Conservation (phyloP, 75 land plant genomes). For the Chamaecyparis obtusa region DNA sequence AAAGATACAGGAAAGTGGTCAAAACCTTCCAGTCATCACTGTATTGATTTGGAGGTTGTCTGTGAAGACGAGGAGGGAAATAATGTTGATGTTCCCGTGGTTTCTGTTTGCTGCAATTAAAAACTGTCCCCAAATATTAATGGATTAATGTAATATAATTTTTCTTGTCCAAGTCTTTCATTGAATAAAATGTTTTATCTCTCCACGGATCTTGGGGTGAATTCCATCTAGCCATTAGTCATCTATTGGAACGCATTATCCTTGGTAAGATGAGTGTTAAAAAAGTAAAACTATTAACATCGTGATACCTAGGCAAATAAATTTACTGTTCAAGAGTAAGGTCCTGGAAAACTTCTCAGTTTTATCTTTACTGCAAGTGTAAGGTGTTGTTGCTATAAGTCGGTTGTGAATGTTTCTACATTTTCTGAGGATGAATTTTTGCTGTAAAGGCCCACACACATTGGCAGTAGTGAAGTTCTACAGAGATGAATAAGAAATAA, state of each 20-base stretch:
- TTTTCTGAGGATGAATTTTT: not conserved
- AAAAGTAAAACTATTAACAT: no score
- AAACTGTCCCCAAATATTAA: not conserved
- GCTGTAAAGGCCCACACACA: not conserved
- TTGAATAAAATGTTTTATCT: not conserved
- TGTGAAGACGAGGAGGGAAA: slow-evolving; percentile 87
- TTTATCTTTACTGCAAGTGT: not conserved
- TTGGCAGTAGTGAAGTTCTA: not conserved
- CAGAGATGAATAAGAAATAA: not conserved
- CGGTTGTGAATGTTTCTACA: not conserved
- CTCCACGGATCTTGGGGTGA: not conserved
- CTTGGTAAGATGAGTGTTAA: not conserved
- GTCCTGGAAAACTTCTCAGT: no score
- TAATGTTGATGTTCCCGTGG: slow-evolving; percentile 80
- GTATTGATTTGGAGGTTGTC: slow-evolving; percentile 83
- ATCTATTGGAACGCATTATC: not conserved
- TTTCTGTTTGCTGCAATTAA: slow-evolving; percentile 60
- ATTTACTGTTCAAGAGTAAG: no score
- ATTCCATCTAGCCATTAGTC: not conserved
- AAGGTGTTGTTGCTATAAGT: not conserved
- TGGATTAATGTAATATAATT: not conserved
- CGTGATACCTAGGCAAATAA: no score
- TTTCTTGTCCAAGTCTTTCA: not conserved
- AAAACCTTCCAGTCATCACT: slow-evolving; percentile 48
- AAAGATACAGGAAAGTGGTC: slow-evolving; percentile 66